phyloP scores from a whole-genome alignment of 371 early-diverging fungal species.

The Apophysomyces variabilis region DNA sequence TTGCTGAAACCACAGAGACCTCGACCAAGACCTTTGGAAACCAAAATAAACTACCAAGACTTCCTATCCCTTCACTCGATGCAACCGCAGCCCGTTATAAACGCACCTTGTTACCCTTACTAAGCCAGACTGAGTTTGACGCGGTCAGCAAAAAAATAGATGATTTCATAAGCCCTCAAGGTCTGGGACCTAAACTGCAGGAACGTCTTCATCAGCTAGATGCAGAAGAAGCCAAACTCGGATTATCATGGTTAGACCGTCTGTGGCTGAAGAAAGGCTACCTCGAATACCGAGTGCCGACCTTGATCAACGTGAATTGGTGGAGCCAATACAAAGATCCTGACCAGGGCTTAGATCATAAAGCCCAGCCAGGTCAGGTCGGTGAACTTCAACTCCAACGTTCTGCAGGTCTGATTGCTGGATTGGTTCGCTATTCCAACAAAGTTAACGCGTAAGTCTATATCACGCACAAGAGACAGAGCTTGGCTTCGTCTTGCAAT shows the following conservation, averaged over 20 bases:
- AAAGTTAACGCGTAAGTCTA: slow-evolving; percentile 63
- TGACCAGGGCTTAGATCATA: slow-evolving; percentile 50
- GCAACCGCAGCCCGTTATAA: slow-evolving; percentile 79
- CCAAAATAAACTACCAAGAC: slow-evolving; percentile 74
- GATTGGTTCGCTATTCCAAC: slow-evolving; percentile 76
- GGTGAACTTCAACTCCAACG: slow-evolving; percentile 77
- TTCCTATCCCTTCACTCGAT: slow-evolving; percentile 82
- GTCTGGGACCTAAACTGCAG: slow-evolving; percentile 78
- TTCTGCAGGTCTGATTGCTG: slow-evolving; percentile 75
- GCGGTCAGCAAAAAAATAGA: slow-evolving; percentile 59
- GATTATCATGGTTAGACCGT: slow-evolving; percentile 83
- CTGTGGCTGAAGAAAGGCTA: slow-evolving; percentile 91
- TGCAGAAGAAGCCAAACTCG: slow-evolving; percentile 46
- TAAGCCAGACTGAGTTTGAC: slow-evolving; percentile 55
- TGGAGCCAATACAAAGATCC: slow-evolving; percentile 75
- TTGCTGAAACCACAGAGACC: not conserved
- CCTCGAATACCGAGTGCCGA: slow-evolving; percentile 84
- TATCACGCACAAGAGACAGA: not conserved
- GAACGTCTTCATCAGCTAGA: slow-evolving; percentile 69
- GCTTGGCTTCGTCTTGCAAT: not conserved
- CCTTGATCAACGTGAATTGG: slow-evolving; percentile 91
- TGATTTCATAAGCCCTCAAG: slow-evolving; percentile 65
- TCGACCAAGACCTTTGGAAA: slow-evolving; percentile 67
- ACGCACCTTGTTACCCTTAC: slow-evolving; percentile 65
- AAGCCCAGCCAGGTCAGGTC: slow-evolving; percentile 55